Evolutionary conservation across 305 asterid genomes (phyloP).

Genomic region (Fraxinus angustifolia): DNA sequence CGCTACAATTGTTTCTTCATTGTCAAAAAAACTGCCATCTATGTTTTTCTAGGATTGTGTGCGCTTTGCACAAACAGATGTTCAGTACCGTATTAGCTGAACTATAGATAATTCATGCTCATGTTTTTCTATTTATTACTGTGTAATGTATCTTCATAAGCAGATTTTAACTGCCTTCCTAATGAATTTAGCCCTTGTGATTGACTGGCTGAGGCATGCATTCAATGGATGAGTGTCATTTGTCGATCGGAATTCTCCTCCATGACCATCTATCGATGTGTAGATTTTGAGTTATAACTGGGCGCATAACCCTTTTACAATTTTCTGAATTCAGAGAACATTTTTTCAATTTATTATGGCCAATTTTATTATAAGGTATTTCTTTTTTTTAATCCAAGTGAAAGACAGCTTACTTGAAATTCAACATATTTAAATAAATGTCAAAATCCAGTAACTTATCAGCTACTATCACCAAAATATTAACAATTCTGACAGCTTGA

Average conservation of each 20-base stretch:
- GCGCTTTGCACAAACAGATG: not conserved
- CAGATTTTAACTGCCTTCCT: not conserved
- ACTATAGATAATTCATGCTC: not conserved
- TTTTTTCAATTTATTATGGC: not conserved
- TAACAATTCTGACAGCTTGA: not conserved
- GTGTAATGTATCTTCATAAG: not conserved
- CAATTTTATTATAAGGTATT: not conserved
- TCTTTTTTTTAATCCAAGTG: not conserved
- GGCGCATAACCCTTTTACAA: not conserved
- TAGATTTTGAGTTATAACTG: not conserved
- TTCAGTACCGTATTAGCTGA: not conserved
- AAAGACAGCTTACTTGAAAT: not conserved
- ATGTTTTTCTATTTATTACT: not conserved
- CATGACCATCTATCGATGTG: not conserved
- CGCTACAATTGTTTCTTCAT: not conserved
- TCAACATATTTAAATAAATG: not conserved
- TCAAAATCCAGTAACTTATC: not conserved
- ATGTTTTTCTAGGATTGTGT: not conserved
- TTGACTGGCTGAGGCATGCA: not conserved
- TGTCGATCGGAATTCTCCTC: not conserved
- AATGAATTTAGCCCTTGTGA: not conserved
- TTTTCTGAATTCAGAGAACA: not conserved
- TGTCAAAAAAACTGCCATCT: not conserved
- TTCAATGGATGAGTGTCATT: not conserved
- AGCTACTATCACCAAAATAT: not conserved